Conservation (phyloP, 345 rosid species). For the Eutrema yunnanense region DNA sequence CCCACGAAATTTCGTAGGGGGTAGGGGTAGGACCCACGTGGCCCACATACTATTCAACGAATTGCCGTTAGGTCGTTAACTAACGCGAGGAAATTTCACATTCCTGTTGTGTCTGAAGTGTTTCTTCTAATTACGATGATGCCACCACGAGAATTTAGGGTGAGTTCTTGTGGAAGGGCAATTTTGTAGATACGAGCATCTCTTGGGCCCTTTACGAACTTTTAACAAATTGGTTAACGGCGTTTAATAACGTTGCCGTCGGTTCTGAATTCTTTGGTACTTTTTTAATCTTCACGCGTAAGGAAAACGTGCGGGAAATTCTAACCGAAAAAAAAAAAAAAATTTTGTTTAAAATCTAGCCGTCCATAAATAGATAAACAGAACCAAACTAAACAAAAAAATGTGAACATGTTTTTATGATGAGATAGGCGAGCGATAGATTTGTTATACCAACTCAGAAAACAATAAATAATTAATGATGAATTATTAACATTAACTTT, state of each 20-base stretch:
- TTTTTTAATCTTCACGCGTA: background rate
- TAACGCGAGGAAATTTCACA: background rate
- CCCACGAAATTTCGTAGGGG: conserved; percentile 1
- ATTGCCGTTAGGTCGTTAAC: background rate
- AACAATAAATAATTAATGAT: background rate
- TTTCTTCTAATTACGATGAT: background rate
- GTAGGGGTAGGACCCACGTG: background rate
- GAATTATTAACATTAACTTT: background rate
- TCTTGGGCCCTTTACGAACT: background rate
- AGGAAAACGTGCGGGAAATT: conserved; percentile 26
- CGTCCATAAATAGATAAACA: background rate
- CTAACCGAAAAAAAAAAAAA: background rate
- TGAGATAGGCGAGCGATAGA: conserved; percentile 2
- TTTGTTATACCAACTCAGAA: conserved; percentile 3
- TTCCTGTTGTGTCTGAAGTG: background rate
- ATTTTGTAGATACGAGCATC: background rate
- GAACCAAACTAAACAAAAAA: background rate
- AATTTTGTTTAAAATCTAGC: background rate
- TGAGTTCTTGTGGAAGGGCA: background rate
- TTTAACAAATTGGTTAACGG: background rate
- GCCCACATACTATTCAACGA: conserved; percentile 2
- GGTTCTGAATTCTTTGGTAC: background rate
- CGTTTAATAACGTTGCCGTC: conserved; percentile 6
- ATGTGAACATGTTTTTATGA: background rate
- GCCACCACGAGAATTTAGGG: background rate